Conservation (phyloP, 1,284 basidiomycete species). For the Mycena sp. region DNA sequence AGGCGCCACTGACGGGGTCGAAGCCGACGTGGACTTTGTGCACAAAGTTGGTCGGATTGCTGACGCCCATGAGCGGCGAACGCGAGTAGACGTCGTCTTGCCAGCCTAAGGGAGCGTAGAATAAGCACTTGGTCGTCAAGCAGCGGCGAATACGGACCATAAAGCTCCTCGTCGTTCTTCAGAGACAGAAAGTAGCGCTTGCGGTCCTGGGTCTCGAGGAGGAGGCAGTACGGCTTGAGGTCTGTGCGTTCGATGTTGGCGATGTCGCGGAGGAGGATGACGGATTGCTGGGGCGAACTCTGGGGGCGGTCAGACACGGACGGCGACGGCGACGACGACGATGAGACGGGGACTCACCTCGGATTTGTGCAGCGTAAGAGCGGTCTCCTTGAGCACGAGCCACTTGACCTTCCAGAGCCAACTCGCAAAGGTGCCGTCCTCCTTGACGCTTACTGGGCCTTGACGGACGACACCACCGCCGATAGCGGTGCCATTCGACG, state of each 20-base stretch:
- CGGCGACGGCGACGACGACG: background rate
- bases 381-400: slow-evolving; percentile 86
- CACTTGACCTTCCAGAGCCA: slow-evolving; percentile 95
- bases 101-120: slow-evolving; percentile 61
- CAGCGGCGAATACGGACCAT: slow-evolving; percentile 50
- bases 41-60: slow-evolving; percentile 96
- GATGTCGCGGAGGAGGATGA: slow-evolving; percentile 83
- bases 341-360: slow-evolving; percentile 64
- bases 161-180: slow-evolving; percentile 95
- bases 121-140: background rate
- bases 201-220: slow-evolving; percentile 82
- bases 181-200: slow-evolving; percentile 78
- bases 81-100: slow-evolving; percentile 96
- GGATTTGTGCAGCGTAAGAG: slow-evolving; percentile 89
- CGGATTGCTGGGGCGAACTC: slow-evolving; percentile 71
- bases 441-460: slow-evolving; percentile 85
- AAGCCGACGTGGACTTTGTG: slow-evolving; percentile 99
- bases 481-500: slow-evolving; percentile 7
- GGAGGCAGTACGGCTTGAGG: slow-evolving; percentile 91
- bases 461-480: slow-evolving; percentile 61
- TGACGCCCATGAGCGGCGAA: slow-evolving; percentile 92
- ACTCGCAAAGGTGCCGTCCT: slow-evolving; percentile 85
- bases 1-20: slow-evolving; percentile 79
- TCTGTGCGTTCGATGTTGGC: slow-evolving; percentile 91
- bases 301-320: slow-evolving; percentile 36